Evolutionary conservation across 805 yeast species (phyloP), one percentile per base, ranked within the genome.

Genomic region (Candida jianshihensis): DNA sequence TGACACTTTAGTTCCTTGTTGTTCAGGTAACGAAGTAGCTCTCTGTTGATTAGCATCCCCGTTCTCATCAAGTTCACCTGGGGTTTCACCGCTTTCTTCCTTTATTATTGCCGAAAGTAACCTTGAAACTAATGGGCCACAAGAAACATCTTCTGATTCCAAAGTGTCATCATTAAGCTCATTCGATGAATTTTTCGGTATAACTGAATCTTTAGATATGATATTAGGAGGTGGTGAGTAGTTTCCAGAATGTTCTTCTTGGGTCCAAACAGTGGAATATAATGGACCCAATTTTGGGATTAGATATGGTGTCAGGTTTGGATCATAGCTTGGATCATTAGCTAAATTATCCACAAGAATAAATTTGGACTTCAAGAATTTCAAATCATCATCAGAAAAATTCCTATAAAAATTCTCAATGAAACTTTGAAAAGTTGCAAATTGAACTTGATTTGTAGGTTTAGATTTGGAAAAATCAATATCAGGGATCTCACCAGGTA

Each of bases 61-160:
- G 21, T 50, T 54, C 15, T 46, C 51, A 20, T 40, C 50, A 7
- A 52, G 61, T 35, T 54, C 58, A 3, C 6, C 17, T n/a, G 25
- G 16, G 2, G 35, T 37, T 4, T 40, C 43, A 6, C 24, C 37
- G 14, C 31, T 40, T 19, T 47, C 54, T 29, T 72, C 71, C 44
- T 73, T 68, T 37, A 88, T 61, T 10, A 90, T 68, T 0, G 97
- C 97, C 5, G 95, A 75, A 35, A 90, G 56, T 31, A 90, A 64
- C 40, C 98, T 71, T 18, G 89, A 79, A 0, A 94, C 81, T 25
- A 90, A 66, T 1, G 98, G 97, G 1, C 98, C 98, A 55, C 95
- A 81, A 1, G 95, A 81, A 1, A 90, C 66, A 17, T 73, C 77
- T 39, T 84, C 90, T 0, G 81, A 70, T 44, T 84, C 90, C 38